Percentiles rank a stretch among this genome's conserved stretches.
Conservation (phyloP, 306 rosid species). For the Quercus gilva region DNA sequence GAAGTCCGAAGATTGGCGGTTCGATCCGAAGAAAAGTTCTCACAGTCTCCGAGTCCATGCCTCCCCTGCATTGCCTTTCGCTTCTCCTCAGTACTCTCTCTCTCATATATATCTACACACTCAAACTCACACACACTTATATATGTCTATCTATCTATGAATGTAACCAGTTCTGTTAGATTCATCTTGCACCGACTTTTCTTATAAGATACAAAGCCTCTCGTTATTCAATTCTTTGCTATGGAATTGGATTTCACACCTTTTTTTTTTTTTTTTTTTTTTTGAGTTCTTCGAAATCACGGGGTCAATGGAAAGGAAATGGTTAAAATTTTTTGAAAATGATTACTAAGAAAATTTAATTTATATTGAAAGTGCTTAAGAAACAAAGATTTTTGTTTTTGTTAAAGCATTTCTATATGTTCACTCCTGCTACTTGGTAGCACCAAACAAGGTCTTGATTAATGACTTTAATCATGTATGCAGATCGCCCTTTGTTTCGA, state of each 20-base stretch:
- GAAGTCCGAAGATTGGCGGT: constrained; percentile 60
- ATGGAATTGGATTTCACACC: neutral
- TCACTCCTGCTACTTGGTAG: neutral
- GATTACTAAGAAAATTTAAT: too few relatives aligned
- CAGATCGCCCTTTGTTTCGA: constrained; percentile 54
- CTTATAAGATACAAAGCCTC: neutral
- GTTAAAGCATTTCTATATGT: too few relatives aligned
- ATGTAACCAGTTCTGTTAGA: too few relatives aligned
- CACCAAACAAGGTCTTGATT: neutral
- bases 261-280: too few relatives aligned
- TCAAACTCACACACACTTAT: neutral
- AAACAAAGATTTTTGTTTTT: too few relatives aligned
- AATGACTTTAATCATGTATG: neutral
- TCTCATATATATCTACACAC: neutral
- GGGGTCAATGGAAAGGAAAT: too few relatives aligned
- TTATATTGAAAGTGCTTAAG: too few relatives aligned
- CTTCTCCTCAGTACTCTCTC: constrained; percentile 64
- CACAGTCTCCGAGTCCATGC: constrained; percentile 57
- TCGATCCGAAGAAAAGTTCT: constrained; percentile 52
- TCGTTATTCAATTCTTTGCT: neutral
- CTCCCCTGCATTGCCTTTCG: constrained; percentile 74
- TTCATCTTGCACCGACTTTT: too few relatives aligned
- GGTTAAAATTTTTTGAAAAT: too few relatives aligned
- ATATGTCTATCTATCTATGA: too few relatives aligned
- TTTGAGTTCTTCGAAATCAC: too few relatives aligned